Conservation (phyloP, 371 early-diverging fungal species). For the Actinomucor elegans region DNA sequence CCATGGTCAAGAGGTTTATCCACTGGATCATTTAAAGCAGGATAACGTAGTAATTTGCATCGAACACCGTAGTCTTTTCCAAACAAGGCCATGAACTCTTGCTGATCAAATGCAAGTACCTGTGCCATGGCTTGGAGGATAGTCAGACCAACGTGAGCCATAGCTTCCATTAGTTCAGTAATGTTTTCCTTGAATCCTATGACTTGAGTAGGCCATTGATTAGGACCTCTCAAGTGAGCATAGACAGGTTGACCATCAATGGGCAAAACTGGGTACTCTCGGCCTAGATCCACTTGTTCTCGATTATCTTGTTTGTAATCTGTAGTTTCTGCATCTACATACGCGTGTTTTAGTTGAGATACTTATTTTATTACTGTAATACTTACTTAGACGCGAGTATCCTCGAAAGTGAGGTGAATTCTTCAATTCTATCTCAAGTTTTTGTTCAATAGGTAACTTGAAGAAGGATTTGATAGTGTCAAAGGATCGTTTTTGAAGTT, state of each 20-base stretch:
- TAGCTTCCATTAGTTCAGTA: slow-evolving; percentile 39
- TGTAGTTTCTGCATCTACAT: slow-evolving; percentile 53
- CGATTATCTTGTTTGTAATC: slow-evolving; percentile 51
- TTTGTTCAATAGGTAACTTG: slow-evolving; percentile 55
- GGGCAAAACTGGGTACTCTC: slow-evolving; percentile 38
- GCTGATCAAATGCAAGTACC: slow-evolving; percentile 42
- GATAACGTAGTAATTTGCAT: slow-evolving; percentile 46
- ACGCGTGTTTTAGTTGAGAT: no score
- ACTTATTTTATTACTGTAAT: neutral
- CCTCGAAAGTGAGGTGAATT: slow-evolving; percentile 66
- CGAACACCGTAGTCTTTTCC: slow-evolving; percentile 46
- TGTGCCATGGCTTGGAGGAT: slow-evolving; percentile 51
- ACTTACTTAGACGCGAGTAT: slow-evolving; percentile 50
- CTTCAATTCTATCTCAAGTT: slow-evolving; percentile 54
- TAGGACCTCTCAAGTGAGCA: slow-evolving; percentile 52
- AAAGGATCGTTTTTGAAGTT: slow-evolving; percentile 43
- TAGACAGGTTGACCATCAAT: slow-evolving; percentile 36
- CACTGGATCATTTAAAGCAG: slow-evolving; percentile 20
- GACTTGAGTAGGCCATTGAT: slow-evolving; percentile 52
- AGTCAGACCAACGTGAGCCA: slow-evolving; percentile 41
- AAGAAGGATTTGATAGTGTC: slow-evolving; percentile 47
- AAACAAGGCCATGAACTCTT: slow-evolving; percentile 44
- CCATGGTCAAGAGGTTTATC: slow-evolving; percentile 38
- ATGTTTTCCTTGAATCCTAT: slow-evolving; percentile 46
- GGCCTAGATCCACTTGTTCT: slow-evolving; percentile 63